Percentiles rank a stretch among this genome's conserved stretches.
These are phyloP conservation scores for Posidonia oceanica DNA, from an alignment of 116 monocot genomes.

Conservation along the genomic window DNA sequence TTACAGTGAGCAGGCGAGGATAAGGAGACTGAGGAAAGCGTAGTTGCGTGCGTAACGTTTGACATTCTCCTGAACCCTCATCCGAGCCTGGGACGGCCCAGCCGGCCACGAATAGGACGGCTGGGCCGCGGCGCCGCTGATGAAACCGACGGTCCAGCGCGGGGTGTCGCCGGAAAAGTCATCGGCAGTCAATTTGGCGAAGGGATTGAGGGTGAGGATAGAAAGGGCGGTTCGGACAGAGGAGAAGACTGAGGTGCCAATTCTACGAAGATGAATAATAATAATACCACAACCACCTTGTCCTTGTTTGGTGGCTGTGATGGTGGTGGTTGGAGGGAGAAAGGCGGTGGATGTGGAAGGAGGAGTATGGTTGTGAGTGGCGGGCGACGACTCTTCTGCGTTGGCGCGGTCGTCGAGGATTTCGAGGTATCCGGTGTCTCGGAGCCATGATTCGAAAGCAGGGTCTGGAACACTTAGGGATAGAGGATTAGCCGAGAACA, in stretches of 20 bases:
- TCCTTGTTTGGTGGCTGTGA: background rate
- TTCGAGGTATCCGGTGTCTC: conserved; percentile 82
- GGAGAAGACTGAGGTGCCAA: conserved; percentile 3
- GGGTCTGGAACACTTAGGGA: conserved; percentile 74
- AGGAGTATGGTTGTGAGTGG: conserved; percentile 5
- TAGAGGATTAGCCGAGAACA: conserved; percentile 66
- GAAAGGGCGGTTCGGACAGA: conserved; percentile 35
- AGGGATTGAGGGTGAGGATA: conserved; percentile 68
- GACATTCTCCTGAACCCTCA: conserved; percentile 93
- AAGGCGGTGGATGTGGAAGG: conserved; percentile 1
- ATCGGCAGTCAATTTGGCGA: conserved; percentile 48
- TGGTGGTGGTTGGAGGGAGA: background rate
- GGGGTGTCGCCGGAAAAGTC: conserved; percentile 51
- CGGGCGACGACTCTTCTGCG: background rate
- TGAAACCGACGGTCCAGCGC: conserved; percentile 47
- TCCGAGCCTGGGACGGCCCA: conserved; percentile 51
- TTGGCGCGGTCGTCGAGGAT: conserved; percentile 54
- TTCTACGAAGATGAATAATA: background rate
- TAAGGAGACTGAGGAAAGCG: conserved; percentile 32
- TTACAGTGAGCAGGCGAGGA: conserved; percentile 63
- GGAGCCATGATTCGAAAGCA: conserved; percentile 82
- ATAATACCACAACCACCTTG: background rate
- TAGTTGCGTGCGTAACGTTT: conserved; percentile 67
- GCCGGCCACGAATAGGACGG: conserved; percentile 64
- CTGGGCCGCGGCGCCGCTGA: background rate